These are phyloP conservation scores for Azolla pinnata DNA, from an alignment of 75 land plant genomes.

Conservation along the genomic window DNA sequence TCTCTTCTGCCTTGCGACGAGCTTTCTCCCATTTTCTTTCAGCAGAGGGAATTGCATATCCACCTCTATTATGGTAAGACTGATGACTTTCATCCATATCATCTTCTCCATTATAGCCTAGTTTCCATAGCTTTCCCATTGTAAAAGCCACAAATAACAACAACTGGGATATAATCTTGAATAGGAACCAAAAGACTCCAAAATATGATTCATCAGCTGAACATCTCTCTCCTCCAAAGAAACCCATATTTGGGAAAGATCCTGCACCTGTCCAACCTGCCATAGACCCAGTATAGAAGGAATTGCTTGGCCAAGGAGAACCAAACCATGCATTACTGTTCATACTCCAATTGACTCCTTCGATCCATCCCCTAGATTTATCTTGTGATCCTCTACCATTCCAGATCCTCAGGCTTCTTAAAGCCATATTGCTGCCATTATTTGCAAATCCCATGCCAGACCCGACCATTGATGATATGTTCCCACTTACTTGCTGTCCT, in stretches of 20 bases:
- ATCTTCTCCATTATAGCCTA: constrained; percentile 8
- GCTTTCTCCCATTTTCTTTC: constrained; percentile 28
- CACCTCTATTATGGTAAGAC: constrained; percentile 12
- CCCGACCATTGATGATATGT: not conserved
- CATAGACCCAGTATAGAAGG: not conserved
- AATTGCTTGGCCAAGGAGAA: constrained; percentile 5
- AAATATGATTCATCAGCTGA: constrained; percentile 13
- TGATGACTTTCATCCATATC: constrained; percentile 1
- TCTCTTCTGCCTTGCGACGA: constrained; percentile 37
- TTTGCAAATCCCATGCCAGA: not conserved
- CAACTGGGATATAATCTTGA: constrained; percentile 7
- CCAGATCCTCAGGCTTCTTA: not conserved
- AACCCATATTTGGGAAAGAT: not conserved
- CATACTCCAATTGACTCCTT: constrained; percentile 11
- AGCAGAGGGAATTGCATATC: constrained; percentile 9
- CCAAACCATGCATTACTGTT: constrained; percentile 9
- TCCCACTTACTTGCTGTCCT: not conserved
- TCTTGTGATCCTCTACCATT: not conserved
- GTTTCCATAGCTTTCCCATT: constrained; percentile 19
- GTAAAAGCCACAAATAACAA: constrained; percentile 17
- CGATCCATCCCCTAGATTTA: not conserved
- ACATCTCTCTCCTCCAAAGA: constrained; percentile 10
- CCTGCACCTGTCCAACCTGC: constrained; percentile 9
- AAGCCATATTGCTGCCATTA: not conserved
- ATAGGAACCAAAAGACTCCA: constrained; percentile 5